Evolutionary conservation across 1,284 basidiomycete species (phyloP), one percentile per base, ranked within the genome.

Genomic region (Ganoderma lucidum): DNA sequence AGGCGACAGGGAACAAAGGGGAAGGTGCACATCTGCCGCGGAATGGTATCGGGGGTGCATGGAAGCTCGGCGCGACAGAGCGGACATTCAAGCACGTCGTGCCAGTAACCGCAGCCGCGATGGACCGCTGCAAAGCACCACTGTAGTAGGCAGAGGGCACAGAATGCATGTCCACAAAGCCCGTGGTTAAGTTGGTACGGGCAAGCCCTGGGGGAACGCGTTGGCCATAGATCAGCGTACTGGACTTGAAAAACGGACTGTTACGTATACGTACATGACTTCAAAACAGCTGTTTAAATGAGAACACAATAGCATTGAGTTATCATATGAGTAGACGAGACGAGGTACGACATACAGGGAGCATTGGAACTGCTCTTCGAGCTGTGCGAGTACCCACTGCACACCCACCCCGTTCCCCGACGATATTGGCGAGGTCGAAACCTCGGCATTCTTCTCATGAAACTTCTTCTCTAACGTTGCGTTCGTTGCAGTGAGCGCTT

Each of bases 81-180:
- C 28, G 90, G 90, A 77, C 89, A 92, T 72, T 88, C 86, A 51
- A 91, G 87, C 8, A 83, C 78, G 73, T 90, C 86, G 71, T 91
- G 90, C 90, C 90, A 92, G 44, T 81, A 79, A 44, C 89, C 89
- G 73, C 90, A 91, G 0, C 81, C 81, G 63, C 80, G 80, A 77
- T 90, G 89, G 45, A 90, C 79, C 61, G 86, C 85, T 69, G 89
- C 87, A 80, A 91, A 91, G 78, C 87, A 87, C 87, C 88, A 90
- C 75, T 87, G 87, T 30, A 91, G 76, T 69, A 90, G 87, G 77
- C 89, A 91, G 42, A 88, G 79, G 28, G 87, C 85, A 76, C 89
- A 91, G 76, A 89, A 92, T 0, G 88, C 85, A 74, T 92, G 90
- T 2, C 91, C 90, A 70, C 90, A 92, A 58, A 80, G 78, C 28